Conservation (phyloP, 257 asterid species). For the Avicennia marina region DNA sequence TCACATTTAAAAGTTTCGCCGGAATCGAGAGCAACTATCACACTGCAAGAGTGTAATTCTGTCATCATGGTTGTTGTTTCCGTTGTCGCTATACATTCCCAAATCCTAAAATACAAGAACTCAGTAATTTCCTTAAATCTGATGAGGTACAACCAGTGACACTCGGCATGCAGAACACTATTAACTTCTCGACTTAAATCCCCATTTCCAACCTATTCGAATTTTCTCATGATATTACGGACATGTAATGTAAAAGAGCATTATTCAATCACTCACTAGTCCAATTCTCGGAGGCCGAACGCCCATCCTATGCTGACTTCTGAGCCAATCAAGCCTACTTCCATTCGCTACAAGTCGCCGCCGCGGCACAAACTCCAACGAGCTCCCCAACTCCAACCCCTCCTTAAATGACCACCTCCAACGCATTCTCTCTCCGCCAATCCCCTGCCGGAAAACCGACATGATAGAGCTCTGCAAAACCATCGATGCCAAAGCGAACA, state of each 20-base stretch:
- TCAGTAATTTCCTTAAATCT: too few species aligned
- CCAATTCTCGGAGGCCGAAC: slow-evolving; percentile 74
- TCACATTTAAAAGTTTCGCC: too few species aligned
- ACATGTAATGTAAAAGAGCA: neutral
- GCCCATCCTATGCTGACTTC: slow-evolving; percentile 70
- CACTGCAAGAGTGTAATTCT: too few species aligned
- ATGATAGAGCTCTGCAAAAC: slow-evolving; percentile 85
- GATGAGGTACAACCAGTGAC: too few species aligned
- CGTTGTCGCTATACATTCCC: too few species aligned
- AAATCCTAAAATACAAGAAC: too few species aligned
- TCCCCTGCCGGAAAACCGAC: slow-evolving; percentile 56
- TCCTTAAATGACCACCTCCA: slow-evolving; percentile 76
- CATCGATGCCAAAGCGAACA: slow-evolving; percentile 73
- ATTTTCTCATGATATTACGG: slow-evolving; percentile 3
- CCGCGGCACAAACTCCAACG: slow-evolving; percentile 57
- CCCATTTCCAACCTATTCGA: neutral
- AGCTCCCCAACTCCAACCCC: slow-evolving; percentile 72
- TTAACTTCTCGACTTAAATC: slow-evolving; percentile 10
- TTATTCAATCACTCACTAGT: slow-evolving; percentile 48
- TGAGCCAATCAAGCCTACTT: slow-evolving; percentile 54
- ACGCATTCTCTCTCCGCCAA: slow-evolving; percentile 46
- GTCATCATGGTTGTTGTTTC: too few species aligned
- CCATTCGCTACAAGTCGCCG: slow-evolving; percentile 33
- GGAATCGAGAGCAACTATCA: too few species aligned
- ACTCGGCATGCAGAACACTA: too few species aligned